A percentile compares a stretch with the other conserved stretches of the same genome.
Evolutionary conservation across 768 basidiomycete genomes (phyloP).

Genomic region (Amanita muscaria): DNA sequence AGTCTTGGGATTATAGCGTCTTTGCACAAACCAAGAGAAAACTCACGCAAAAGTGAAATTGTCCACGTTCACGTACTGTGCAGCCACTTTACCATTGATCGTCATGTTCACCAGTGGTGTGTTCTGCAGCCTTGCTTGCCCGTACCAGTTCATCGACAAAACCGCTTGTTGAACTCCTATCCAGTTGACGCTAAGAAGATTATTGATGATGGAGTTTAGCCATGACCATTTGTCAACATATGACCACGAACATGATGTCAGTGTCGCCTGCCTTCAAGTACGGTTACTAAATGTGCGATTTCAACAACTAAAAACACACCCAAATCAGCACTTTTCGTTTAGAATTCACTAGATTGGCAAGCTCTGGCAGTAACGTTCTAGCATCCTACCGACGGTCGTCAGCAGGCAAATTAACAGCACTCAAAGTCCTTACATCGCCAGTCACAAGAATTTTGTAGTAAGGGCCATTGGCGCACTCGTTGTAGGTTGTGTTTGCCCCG

Average conservation of each 20-base stretch:
- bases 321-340: conserved; percentile 35
- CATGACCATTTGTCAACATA: neutral
- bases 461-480: conserved; percentile 39
- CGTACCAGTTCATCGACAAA: conserved; percentile 38
- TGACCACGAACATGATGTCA: conserved; percentile 36
- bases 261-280: conserved; percentile 34
- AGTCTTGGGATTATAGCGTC: neutral
- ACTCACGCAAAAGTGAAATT: conserved; percentile 63
- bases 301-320: conserved; percentile 30
- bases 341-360: conserved; percentile 37
- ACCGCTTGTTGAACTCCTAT: conserved; percentile 35
- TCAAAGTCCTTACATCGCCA: conserved; percentile 39
- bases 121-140: conserved; percentile 28
- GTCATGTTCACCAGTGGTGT: conserved; percentile 47
- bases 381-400: conserved; percentile 33
- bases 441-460: conserved; percentile 36
- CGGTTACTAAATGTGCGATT: conserved; percentile 14
- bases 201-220: too few relatives aligned
- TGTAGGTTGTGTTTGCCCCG: conserved; percentile 42
- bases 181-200: conserved; percentile 35
- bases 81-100: conserved; percentile 40
- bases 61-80: conserved; percentile 54
- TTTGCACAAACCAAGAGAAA: neutral
- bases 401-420: neutral
- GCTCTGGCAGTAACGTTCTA: conserved; percentile 40